These are phyloP conservation scores for Schizosaccharomyces lindneri DNA, from an alignment of 805 yeast genomes.

Conservation along the genomic window DNA sequence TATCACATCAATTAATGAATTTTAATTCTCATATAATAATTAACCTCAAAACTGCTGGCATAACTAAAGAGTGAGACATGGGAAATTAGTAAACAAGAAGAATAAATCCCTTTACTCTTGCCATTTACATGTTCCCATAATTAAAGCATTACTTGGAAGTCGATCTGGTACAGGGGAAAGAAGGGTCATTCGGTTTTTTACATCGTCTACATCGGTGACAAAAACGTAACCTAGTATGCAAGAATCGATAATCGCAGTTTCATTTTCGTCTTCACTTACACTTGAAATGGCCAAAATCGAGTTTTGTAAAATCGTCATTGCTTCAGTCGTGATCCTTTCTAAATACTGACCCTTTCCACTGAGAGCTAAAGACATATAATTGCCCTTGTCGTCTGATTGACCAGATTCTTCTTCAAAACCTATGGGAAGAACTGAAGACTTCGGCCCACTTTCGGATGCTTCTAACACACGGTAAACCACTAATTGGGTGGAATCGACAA, in stretches of 20 bases:
- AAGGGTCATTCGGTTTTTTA: slow-evolving; percentile 38
- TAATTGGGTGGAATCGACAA: slow-evolving; percentile 37
- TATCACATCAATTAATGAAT: no score
- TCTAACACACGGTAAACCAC: slow-evolving; percentile 31
- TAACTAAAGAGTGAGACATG: neutral
- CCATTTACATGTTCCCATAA: slow-evolving; percentile 60
- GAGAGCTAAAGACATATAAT: neutral
- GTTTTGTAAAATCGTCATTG: slow-evolving; percentile 32
- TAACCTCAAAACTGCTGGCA: neutral
- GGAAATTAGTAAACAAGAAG: neutral
- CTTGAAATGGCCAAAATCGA: slow-evolving; percentile 43
- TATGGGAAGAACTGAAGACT: slow-evolving; percentile 14
- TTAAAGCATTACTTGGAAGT: slow-evolving; percentile 47
- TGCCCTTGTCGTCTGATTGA: slow-evolving; percentile 10
- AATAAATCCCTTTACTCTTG: slow-evolving; percentile 28
- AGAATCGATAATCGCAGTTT: slow-evolving; percentile 25
- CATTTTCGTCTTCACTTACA: slow-evolving; percentile 23
- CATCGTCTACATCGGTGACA: slow-evolving; percentile 43
- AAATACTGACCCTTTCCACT: neutral
- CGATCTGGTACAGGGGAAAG: slow-evolving; percentile 73
- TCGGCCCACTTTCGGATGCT: neutral
- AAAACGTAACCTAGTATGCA: slow-evolving; percentile 34
- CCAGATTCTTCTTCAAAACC: slow-evolving; percentile 10
- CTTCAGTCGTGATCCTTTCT: slow-evolving; percentile 11
- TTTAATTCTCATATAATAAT: neutral